These are phyloP conservation scores for Boletus sensibilis DNA, from an alignment of 768 basidiomycete species.

Conservation along the genomic window DNA sequence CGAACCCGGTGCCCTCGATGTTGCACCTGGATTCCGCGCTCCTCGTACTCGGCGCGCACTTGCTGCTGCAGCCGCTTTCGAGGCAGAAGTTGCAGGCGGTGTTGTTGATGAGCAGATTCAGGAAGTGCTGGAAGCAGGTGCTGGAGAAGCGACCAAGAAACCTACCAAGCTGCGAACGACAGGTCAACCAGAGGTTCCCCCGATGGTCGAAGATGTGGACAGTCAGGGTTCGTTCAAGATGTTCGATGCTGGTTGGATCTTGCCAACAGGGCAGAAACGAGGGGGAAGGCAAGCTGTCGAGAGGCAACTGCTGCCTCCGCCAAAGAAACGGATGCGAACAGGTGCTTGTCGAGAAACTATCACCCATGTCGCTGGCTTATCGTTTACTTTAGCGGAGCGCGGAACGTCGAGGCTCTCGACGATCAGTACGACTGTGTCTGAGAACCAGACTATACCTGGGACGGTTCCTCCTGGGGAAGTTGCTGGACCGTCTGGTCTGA, in stretches of 20 bases:
- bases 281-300: slow-evolving; percentile 53
- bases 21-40: slow-evolving; percentile 45
- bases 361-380: not conserved
- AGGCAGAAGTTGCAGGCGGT: slow-evolving; percentile 35
- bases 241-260: slow-evolving; percentile 88
- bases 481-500: slow-evolving; percentile 25
- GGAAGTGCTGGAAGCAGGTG: slow-evolving; percentile 4
- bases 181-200: slow-evolving; percentile 43
- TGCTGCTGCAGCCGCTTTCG: slow-evolving; percentile 45
- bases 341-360: slow-evolving; percentile 31
- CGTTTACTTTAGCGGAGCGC: slow-evolving; percentile 26
- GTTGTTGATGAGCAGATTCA: slow-evolving; percentile 11
- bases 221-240: slow-evolving; percentile 69
- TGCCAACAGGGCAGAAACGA: slow-evolving; percentile 71
- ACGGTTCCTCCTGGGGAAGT: slow-evolving; percentile 27
- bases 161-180: slow-evolving; percentile 19
- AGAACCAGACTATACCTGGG: slow-evolving; percentile 40
- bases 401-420: slow-evolving; percentile 45
- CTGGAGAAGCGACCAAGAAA: slow-evolving; percentile 29
- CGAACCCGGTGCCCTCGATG: slow-evolving; percentile 34
- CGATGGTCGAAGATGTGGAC: slow-evolving; percentile 70
- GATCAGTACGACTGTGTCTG: slow-evolving; percentile 46
- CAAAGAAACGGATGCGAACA: slow-evolving; percentile 53
- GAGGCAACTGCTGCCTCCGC: slow-evolving; percentile 45
- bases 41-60: slow-evolving; percentile 48